Base-by-base conservation (phyloP, 768 basidiomycete genomes). In the Tricholomella constricta region DNA sequence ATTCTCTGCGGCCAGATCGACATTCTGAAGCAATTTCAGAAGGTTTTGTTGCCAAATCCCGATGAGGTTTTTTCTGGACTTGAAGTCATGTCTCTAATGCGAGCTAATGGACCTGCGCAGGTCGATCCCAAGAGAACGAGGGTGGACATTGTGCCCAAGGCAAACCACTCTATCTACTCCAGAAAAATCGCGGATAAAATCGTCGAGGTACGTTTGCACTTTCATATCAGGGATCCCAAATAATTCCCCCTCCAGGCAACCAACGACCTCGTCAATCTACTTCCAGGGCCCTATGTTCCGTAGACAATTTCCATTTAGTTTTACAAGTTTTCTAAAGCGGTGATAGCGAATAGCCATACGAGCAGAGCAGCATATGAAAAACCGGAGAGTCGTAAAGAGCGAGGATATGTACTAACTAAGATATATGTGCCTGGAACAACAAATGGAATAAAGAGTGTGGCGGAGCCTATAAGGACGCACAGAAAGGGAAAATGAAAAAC, bases 361-460 rank as follows among this genome's bases (percentile, higher is more conserved):
- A 46, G 45, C 45, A 22, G 27, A 46, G 12, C n/a, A 46, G 45
- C 32, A 34, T 2, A 10, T 25, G 19, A 47, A 22, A 41, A 44
- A 4, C 19, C 15, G 44, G 9, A 20, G 44, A 29, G 48, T 22
- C 20, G 43, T 31, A 43, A 26, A 47, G 45, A 58, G 54, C 42
- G 29, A 46, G n/a, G 37, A 50, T 44, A 32, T 45, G 26, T 32
- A 44, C n/a, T 37, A 50, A 43, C 49, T 31, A 20, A 25, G 25
- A 44, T 45, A 46, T 54, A 54, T 42, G 42, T 38, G 45, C 29
- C 46, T 32, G 34, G 17, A 50, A 48, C 17, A 36, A 54, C 23
- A 44, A 48, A 57, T 25, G 47, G 15, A 51, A 59, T 48, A 48
- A 55, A 52, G 45, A 47, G 35, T 12, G 51, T 54, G 36, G 43